Base-by-base conservation (phyloP, 2,329 filamentous ascomycete species). In the Calonectria honghensis region DNA sequence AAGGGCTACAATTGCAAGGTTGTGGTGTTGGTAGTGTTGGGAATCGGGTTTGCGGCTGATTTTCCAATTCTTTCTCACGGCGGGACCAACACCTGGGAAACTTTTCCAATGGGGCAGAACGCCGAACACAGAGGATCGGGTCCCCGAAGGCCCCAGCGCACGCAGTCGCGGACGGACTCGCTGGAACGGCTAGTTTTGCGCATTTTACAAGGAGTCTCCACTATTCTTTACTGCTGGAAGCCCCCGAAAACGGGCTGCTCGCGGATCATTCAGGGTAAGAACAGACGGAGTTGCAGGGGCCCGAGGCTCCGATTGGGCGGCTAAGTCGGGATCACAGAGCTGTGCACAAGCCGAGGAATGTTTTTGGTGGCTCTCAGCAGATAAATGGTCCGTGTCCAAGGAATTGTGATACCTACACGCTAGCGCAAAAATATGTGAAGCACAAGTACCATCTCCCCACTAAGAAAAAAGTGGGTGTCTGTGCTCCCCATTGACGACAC, bases 61-160 rank as follows among this genome's bases (percentile, higher is more conserved):
- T 79, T 78, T 77, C 77, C 70, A 50, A 69, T 45, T 77, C 68
- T 74, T 59, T 78, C 59, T 64, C 70, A 74, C 70, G 72, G 74
- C 76, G 74, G 75, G 72, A 78, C 78, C 77, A 76, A 66, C 76
- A 64, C 76, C 79, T 80, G 76, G 20, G 79, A 78, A 80, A 81
- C 78, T 81, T 81, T 81, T 80, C 79, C 79, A 64, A 70, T 72
- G 63, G 70, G 68, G 59, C 70, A 37, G 39, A 68, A 73, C 71
- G 51, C 59, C 69, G 52, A 48, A 41, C 50, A 41, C 11, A 48
- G 39, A 48, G 61, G 39, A n/a, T 41, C 52, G 69, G 68, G 29
- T 65, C 59, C 48, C 59, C 35, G 51, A 45, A 45, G 48, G 68
- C 48, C 61, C 41, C 41, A 35, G 41, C 39, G 39, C 39, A 41